Conservation (phyloP, 2,329 filamentous ascomycete genomes). For the Alternaria sp. region DNA sequence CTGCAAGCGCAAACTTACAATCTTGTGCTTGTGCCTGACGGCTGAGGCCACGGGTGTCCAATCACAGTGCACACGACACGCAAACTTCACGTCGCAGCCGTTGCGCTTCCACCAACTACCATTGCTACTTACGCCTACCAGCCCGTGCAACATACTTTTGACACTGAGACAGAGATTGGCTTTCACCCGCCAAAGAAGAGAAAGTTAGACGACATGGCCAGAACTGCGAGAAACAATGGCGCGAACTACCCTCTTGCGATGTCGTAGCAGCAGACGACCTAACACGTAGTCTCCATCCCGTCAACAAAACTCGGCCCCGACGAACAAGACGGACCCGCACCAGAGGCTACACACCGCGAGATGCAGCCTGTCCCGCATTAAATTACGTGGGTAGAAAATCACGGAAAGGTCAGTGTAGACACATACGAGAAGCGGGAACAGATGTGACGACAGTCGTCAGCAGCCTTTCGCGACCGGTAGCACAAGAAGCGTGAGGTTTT, state of each 20-base stretch:
- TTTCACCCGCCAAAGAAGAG: constrained; percentile 5
- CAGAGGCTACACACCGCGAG: constrained; percentile 31
- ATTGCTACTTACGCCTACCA: constrained; percentile 10
- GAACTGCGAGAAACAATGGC: constrained; percentile 21
- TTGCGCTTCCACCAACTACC: not conserved
- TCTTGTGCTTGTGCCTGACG: constrained; percentile 13
- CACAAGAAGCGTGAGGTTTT: constrained; percentile 47
- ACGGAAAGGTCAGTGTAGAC: constrained; percentile 46
- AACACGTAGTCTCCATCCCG: constrained; percentile 3
- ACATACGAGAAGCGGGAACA: constrained; percentile 46
- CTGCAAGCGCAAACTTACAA: constrained; percentile 9
- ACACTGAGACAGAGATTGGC: constrained; percentile 23
- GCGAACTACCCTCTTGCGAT: constrained; percentile 22
- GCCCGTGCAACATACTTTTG: constrained; percentile 23
- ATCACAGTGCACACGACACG: constrained; percentile 23
- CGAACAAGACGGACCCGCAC: constrained; percentile 17
- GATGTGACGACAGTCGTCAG: constrained; percentile 52
- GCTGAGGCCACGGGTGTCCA: constrained; percentile 25
- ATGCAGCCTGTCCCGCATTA: constrained; percentile 45
- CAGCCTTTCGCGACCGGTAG: constrained; percentile 51
- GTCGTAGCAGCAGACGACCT: not conserved
- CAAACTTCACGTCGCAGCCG: constrained; percentile 11
- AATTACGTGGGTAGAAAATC: constrained; percentile 51
- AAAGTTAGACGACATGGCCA: not conserved
- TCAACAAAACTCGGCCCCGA: constrained; percentile 12